Base-by-base conservation (phyloP, 2,329 filamentous ascomycete species). In the Penicillium concentricum region DNA sequence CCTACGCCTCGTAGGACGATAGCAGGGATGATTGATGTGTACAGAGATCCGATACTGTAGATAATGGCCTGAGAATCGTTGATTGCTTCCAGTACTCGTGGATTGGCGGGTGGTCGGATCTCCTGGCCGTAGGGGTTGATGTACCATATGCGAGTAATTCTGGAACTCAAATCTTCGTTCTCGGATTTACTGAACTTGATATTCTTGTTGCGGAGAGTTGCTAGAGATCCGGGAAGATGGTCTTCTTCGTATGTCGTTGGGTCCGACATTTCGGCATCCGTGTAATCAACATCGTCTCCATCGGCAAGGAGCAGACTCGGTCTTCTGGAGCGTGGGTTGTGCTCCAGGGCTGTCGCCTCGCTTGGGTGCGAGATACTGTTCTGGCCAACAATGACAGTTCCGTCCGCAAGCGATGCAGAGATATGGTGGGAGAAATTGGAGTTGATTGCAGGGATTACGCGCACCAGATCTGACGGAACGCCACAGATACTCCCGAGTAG, bases 101-200 rank as follows among this genome's bases (percentile, higher is more conserved):
- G 87, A 67, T 96, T 97, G 2, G 91, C 89, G 0, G 87, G 83
- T 0, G 92, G 90, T 18, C 87, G 85, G 64, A 97, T 97, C 74
- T 97, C 92, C 71, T 97, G 91, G n/a, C 93, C 93, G 72, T 97
- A 97, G 0, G 93, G 93, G 69, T 97, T 97, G 77, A 97, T 97
- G 78, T 97, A 97, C 91, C 92, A 97, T 32, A 97, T 82, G 2
- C 92, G 79, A 53, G 87, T 81, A 64, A 97, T 96, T 28, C 90
- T 83, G 0, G 88, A 82, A 0, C 90, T 84, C 1, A 97, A 80
- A 53, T 94, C 90, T 65, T 92, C 88, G 53, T 93, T 90, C 59
- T 90, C 85, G 2, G 68, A 79, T 76, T 97, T 97, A 68, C 84
- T 88, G 71, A 96, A 95, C 5, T 81, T 79, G 58, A 97, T 92